Evolutionary conservation across 345 rosid genomes (phyloP).

Genomic region (Salix viminalis): DNA sequence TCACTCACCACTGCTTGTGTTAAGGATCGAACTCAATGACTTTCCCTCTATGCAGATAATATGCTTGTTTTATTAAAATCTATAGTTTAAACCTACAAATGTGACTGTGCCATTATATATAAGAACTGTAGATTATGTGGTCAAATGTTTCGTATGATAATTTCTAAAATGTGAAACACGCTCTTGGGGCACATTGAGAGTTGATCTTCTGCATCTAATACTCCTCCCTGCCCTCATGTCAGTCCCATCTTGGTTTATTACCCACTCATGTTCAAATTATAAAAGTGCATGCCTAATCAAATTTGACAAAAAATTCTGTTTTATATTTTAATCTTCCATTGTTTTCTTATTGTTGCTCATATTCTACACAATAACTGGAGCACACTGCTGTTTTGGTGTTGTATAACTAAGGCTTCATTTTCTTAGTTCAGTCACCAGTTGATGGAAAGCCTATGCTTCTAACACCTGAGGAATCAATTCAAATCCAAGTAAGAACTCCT

Average conservation of each 20-base stretch:
- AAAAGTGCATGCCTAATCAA: too few species aligned
- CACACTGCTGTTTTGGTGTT: conserved; percentile 8
- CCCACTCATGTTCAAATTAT: background rate
- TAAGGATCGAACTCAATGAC: too few species aligned
- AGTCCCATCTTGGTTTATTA: background rate
- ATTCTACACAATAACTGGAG: background rate
- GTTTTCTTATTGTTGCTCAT: conserved; percentile 1
- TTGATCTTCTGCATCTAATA: background rate
- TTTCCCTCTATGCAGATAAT: too few species aligned
- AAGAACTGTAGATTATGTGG: background rate
- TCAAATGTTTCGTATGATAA: background rate
- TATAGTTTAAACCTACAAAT: too few species aligned
- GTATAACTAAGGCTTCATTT: conserved; percentile 21
- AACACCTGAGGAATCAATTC: conserved; percentile 82
- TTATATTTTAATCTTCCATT: background rate
- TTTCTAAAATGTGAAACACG: background rate
- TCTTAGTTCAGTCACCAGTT: conserved; percentile 60
- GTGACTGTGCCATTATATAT: background rate
- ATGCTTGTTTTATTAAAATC: too few species aligned
- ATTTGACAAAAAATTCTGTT: too few species aligned
- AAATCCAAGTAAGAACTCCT: conserved; percentile 57
- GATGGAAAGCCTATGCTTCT: conserved; percentile 83
- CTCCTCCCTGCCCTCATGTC: background rate
- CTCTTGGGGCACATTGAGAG: background rate
- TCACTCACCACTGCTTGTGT: too few species aligned